Base-by-base conservation (phyloP, 768 basidiomycete species). In the Collybiopsis confluens region DNA sequence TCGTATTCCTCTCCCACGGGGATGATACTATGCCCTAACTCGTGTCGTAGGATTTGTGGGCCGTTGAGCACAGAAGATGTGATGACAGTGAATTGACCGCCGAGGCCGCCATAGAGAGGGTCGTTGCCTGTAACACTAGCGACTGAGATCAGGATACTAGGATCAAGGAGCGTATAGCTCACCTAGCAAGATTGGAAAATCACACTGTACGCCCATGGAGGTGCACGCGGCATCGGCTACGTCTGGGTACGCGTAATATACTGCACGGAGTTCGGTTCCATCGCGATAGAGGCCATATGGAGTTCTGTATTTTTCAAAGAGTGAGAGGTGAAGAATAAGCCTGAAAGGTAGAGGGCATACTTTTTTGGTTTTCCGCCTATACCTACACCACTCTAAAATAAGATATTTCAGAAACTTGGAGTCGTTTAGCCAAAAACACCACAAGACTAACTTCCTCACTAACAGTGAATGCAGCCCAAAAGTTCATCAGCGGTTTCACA, bases 1-100 rank as follows among this genome's bases (percentile, higher is more conserved):
- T 91, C 90, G 62, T 92, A 90, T 68, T 90, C 89, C 68, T 91
- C 90, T 3, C 90, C 90, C 18, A 89, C 83, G 6, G 80, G 70
- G 59, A 90, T 87, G 45, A 90, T 80, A 21, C 86, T 88, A 67
- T 92, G 89, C 0, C 89, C 89, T 1, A 90, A 79, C 65, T 90
- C 89, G 61, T 90, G 89, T 5, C 88, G 79, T 27, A 91, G 76
- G 5, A 90, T 86, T 18, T 88, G 76, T 16, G 87, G 79, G 0
- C 89, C 88, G 51, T 90, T 92, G 11, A 81, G 74, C 18, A 80
- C 66, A 1, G 89, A 91, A 1, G 88, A 80, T 9, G 90, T 92
- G 52, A 88, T 82, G 3, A 88, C 85, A 2, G 86, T 88, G 65
- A 88, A 89, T 58, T 82, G 78, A 15, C 90, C 89, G 2, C 89